phyloP scores from a whole-genome alignment of 179 eudicot species.

The Patellifolia procumbens region DNA sequence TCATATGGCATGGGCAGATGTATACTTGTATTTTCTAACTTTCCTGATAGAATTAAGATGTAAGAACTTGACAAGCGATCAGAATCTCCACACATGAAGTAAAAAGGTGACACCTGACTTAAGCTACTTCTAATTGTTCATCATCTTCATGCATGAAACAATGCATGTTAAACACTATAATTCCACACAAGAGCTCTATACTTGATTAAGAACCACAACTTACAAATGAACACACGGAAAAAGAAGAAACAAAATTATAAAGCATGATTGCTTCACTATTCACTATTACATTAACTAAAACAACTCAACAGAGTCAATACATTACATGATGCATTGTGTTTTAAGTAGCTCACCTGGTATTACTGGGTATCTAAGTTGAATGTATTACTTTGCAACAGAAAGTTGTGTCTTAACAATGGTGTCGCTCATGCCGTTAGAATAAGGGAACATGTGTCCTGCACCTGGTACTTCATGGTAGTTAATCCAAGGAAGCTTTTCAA shows the following conservation, averaged over 20 bases:
- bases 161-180: neutral
- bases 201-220: constrained; percentile 1
- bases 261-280: neutral
- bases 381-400: constrained; percentile 30
- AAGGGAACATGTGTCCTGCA: constrained; percentile 50
- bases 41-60: neutral
- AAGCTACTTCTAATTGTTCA: neutral
- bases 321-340: neutral
- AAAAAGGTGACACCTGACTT: neutral
- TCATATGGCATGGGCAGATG: too few relatives aligned
- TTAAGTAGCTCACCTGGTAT: constrained; percentile 3
- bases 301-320: constrained; percentile 1
- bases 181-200: neutral
- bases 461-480: constrained; percentile 47
- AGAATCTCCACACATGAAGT: neutral
- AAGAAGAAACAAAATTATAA: neutral
- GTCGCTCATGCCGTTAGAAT: constrained; percentile 42
- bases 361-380: neutral
- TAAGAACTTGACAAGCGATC: neutral
- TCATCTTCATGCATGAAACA: neutral
- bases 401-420: constrained; percentile 43
- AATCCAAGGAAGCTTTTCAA: constrained; percentile 48
- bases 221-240: neutral
- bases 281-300: constrained; percentile 5
- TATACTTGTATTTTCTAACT: too few relatives aligned